phyloP scores from a whole-genome alignment of 192 early-diverging fungal species.

The Backusella tarrabulga region DNA sequence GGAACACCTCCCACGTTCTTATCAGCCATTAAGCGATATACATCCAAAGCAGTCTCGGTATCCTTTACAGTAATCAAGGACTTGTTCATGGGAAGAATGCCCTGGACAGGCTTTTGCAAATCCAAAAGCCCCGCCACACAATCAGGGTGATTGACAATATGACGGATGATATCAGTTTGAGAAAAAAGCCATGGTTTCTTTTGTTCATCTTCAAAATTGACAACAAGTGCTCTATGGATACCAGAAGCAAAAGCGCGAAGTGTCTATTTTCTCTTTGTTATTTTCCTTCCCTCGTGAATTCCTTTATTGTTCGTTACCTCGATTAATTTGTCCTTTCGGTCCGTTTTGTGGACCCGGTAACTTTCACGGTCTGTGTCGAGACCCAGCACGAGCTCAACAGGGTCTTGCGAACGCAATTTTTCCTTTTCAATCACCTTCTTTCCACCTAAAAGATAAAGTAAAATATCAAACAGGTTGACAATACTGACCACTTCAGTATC shows the following conservation, averaged over 20 bases:
- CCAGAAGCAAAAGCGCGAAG: conserved; percentile 53
- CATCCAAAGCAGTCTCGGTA: conserved; percentile 46
- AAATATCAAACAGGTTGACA: conserved; percentile 54
- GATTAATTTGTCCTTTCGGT: conserved; percentile 31
- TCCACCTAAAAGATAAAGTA: conserved; percentile 38
- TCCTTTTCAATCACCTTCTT: conserved; percentile 31
- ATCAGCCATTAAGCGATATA: conserved; percentile 50
- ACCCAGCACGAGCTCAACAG: conserved; percentile 43
- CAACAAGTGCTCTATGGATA: conserved; percentile 58
- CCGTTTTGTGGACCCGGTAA: conserved; percentile 36
- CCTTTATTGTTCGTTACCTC: conserved; percentile 6
- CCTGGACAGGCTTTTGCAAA: conserved; percentile 37
- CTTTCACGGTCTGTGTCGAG: conserved; percentile 43
- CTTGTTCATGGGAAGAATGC: conserved; percentile 23
- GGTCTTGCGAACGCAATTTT: conserved; percentile 23
- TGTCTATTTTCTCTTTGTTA: conserved; percentile 16
- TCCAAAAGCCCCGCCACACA: conserved; percentile 31
- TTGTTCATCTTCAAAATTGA: conserved; percentile 38
- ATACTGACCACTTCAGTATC: conserved; percentile 46
- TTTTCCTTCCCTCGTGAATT: not conserved
- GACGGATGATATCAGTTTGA: conserved; percentile 60
- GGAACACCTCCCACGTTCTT: conserved; percentile 55
- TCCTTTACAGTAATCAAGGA: conserved; percentile 39
- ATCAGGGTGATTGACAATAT: conserved; percentile 44
- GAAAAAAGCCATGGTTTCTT: conserved; percentile 48